phyloP scores from a whole-genome alignment of 129 eudicot genomes.

The Lactuca sativa region DNA sequence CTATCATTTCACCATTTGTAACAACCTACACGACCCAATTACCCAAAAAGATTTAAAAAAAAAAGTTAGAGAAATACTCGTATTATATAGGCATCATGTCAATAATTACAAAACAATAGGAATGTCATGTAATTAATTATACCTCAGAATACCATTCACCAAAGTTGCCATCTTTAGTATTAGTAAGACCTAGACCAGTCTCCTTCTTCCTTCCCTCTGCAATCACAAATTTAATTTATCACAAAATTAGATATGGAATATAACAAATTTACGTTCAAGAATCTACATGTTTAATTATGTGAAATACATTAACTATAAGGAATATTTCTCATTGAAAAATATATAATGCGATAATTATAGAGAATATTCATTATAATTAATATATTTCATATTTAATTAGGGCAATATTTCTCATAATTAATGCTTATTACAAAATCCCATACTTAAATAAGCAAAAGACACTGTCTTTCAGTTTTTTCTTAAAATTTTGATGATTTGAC shows the following conservation, averaged over 20 bases:
- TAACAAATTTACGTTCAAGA: neutral
- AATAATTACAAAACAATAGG: neutral
- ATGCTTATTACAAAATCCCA: too few species aligned
- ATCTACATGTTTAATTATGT: neutral
- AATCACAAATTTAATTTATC: neutral
- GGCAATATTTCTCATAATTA: too few species aligned
- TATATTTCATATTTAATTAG: neutral
- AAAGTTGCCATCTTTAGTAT: conserved; percentile 71
- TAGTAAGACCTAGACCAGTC: conserved; percentile 66
- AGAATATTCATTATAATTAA: too few species aligned
- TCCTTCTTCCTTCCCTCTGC: conserved; percentile 25
- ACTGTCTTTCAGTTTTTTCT: neutral
- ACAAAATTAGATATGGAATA: neutral
- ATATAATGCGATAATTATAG: too few species aligned
- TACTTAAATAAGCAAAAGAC: too few species aligned
- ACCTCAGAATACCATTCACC: conserved; percentile 96
- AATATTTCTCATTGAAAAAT: too few species aligned
- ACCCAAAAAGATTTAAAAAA: neutral
- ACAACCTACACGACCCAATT: conserved; percentile 46
- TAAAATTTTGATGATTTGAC: neutral
- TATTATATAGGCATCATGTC: too few species aligned
- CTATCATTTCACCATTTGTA: conserved; percentile 69
- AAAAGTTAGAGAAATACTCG: too few species aligned
- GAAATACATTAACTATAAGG: too few species aligned
- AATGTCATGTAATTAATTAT: neutral